phyloP scores from a whole-genome alignment of 345 rosid genomes.

The Syzygium aromaticum region DNA sequence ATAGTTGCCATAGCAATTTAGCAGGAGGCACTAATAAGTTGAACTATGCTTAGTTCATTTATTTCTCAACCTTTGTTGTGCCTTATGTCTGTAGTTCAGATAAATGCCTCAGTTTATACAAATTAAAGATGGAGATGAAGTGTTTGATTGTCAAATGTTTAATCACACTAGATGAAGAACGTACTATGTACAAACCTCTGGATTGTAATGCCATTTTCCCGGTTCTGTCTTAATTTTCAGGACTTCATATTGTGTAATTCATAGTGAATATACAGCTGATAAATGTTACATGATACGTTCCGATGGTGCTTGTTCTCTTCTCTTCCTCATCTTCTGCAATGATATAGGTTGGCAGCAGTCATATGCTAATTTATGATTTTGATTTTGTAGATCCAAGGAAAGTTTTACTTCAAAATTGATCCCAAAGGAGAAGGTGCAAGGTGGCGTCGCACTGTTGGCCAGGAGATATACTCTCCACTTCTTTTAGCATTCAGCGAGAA shows the following conservation, averaged over 20 bases:
- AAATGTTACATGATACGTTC: neutral
- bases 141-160: neutral
- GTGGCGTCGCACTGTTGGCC: constrained; percentile 87
- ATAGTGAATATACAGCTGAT: neutral
- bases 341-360: neutral
- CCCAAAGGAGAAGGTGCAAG: constrained; percentile 79
- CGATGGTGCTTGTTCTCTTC: neutral
- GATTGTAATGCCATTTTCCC: neutral
- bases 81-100: neutral
- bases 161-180: neutral
- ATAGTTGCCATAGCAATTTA: neutral
- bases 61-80: neutral
- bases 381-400: constrained; percentile 67
- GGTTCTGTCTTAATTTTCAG: neutral
- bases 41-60: neutral
- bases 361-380: neutral
- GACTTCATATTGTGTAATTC: neutral
- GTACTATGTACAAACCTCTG: neutral
- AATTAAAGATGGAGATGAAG: neutral
- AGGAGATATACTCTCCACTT: constrained; percentile 86
- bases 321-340: neutral
- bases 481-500: constrained; percentile 80
- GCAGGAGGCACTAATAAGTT: neutral
- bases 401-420: constrained; percentile 58
- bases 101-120: neutral